Conservation (phyloP, 2,329 filamentous ascomycete species). For the Emericellopsis atlantica region DNA sequence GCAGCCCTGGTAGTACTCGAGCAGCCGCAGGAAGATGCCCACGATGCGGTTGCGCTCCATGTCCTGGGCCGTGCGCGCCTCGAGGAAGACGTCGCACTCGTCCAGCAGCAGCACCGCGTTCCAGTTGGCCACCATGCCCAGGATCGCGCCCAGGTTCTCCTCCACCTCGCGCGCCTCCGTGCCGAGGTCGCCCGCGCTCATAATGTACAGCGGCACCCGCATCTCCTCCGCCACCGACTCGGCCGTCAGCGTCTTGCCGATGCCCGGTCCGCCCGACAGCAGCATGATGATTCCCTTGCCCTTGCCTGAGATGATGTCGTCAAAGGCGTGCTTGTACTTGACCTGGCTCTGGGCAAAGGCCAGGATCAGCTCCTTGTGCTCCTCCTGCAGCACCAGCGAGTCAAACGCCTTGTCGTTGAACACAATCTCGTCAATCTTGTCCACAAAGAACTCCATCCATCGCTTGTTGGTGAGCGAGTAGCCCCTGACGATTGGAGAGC, state of each 20-base stretch:
- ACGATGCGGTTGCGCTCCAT: conserved; percentile 26
- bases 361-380: conserved; percentile 37
- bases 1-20: conserved; percentile 38
- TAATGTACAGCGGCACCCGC: conserved; percentile 33
- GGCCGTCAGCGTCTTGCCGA: conserved; percentile 36
- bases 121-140: conserved; percentile 55
- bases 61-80: conserved; percentile 16
- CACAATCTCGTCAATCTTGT: conserved; percentile 26
- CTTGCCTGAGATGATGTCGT: conserved; percentile 40
- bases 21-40: conserved; percentile 31
- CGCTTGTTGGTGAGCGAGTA: conserved; percentile 34
- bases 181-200: conserved; percentile 58
- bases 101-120: conserved; percentile 28
- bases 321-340: conserved; percentile 27
- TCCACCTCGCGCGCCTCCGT: conserved; percentile 53
- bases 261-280: conserved; percentile 32
- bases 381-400: conserved; percentile 32
- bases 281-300: conserved; percentile 36
- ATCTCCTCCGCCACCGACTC: conserved; percentile 36
- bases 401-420: conserved; percentile 37
- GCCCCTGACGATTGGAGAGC: conserved; percentile 27
- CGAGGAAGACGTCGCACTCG: conserved; percentile 29
- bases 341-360: conserved; percentile 35
- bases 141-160: conserved; percentile 32
- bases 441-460: conserved; percentile 36